A percentile compares a stretch with the other conserved stretches of the same genome.
These are phyloP conservation scores for Trametes pubescens DNA, from an alignment of 1,284 basidiomycete species.

Conservation along the genomic window DNA sequence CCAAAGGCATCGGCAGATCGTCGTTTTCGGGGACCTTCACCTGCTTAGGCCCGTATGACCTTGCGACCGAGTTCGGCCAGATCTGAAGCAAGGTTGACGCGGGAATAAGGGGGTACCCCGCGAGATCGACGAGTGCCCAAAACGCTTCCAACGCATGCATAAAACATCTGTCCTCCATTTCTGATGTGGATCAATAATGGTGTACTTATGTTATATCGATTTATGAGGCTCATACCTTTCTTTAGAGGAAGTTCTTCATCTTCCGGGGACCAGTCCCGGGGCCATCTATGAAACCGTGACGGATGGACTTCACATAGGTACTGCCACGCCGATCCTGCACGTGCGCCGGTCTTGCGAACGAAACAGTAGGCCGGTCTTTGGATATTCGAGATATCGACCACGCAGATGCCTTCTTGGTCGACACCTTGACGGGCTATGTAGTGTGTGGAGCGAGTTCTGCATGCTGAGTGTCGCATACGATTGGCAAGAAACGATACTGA, in stretches of 20 bases:
- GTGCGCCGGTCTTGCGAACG: neutral
- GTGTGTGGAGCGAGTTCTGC: neutral
- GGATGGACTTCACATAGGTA: too few relatives aligned
- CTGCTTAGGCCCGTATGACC: neutral
- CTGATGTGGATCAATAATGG: neutral
- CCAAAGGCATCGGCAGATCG: neutral
- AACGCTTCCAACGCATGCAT: neutral
- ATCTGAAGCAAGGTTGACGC: too few relatives aligned
- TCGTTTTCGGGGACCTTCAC: neutral
- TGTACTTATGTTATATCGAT: neutral
- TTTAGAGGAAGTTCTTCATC: too few relatives aligned
- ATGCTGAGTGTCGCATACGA: too few relatives aligned
- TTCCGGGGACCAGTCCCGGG: too few relatives aligned
- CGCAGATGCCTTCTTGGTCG: conserved; percentile 3
- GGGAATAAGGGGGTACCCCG: neutral
- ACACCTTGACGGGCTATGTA: neutral
- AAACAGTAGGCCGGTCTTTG: neutral
- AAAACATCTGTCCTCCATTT: neutral
- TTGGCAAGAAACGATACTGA: neutral
- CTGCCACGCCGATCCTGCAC: neutral
- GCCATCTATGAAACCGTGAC: too few relatives aligned
- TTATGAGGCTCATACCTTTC: too few relatives aligned
- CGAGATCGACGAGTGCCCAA: conserved; percentile 5
- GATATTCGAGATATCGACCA: neutral
- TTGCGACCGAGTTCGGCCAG: too few relatives aligned